These are phyloP conservation scores for Yamadazyma phyllophila DNA, from an alignment of 805 yeast genomes.

Conservation along the genomic window DNA sequence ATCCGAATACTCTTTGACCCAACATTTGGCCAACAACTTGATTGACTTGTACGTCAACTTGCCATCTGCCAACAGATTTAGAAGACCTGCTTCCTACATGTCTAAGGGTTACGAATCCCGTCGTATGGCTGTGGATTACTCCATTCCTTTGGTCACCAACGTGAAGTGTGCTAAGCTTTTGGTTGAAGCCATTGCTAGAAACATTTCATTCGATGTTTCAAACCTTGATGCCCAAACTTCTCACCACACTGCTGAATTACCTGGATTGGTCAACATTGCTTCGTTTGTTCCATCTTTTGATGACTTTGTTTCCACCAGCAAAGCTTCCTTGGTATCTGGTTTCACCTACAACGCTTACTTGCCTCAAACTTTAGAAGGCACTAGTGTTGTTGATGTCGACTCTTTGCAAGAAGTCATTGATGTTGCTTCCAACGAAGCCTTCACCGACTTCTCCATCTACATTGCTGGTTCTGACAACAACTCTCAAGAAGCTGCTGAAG, in stretches of 20 bases:
- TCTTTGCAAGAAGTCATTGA: slow-evolving; percentile 65
- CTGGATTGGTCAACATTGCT: slow-evolving; percentile 83
- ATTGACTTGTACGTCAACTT: slow-evolving; percentile 94
- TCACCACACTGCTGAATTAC: slow-evolving; percentile 75
- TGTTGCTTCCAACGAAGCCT: slow-evolving; percentile 55
- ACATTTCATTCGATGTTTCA: slow-evolving; percentile 62
- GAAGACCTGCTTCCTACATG: slow-evolving; percentile 98
- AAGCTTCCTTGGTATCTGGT: slow-evolving; percentile 76
- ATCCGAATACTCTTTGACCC: slow-evolving; percentile 91
- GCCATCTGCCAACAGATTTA: slow-evolving; percentile 95
- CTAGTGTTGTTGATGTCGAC: slow-evolving; percentile 61
- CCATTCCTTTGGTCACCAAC: slow-evolving; percentile 95
- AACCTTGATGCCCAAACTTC: slow-evolving; percentile 88
- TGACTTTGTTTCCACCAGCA: slow-evolving; percentile 67
- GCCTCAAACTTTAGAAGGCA: slow-evolving; percentile 67
- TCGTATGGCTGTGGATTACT: slow-evolving; percentile 99
- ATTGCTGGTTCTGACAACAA: slow-evolving; percentile 80
- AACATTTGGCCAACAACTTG: slow-evolving; percentile 93
- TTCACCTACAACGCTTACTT: slow-evolving; percentile 81
- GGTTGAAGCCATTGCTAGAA: slow-evolving; percentile 88
- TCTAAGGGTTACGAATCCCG: slow-evolving; percentile 97
- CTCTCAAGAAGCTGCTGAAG: slow-evolving; percentile 57
- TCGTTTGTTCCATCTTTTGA: slow-evolving; percentile 72
- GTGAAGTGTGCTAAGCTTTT: slow-evolving; percentile 95
- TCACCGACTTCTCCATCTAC: slow-evolving; percentile 78